Conservation (phyloP, 2,329 filamentous ascomycete genomes). For the Acrodontium crateriforme region DNA sequence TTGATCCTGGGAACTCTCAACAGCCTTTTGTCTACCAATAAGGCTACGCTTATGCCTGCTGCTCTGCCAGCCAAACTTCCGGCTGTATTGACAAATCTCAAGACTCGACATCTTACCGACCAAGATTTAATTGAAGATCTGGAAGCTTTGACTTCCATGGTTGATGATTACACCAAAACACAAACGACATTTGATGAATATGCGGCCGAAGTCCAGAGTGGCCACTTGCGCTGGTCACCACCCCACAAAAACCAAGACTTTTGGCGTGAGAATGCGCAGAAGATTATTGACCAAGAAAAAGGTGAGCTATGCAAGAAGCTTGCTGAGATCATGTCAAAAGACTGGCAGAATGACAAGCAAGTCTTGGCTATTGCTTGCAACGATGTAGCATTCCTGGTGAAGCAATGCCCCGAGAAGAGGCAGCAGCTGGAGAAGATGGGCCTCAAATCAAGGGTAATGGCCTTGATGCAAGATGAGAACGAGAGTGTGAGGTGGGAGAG, state of each 20-base stretch:
- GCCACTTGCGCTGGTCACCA: constrained; percentile 84
- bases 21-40: constrained; percentile 70
- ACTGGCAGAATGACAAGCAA: constrained; percentile 71
- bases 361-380: constrained; percentile 88
- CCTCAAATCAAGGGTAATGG: constrained; percentile 79
- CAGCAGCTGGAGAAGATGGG: constrained; percentile 68
- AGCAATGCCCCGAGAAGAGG: constrained; percentile 76
- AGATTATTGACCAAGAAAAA: constrained; percentile 72
- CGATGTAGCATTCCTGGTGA: constrained; percentile 77
- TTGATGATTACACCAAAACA: constrained; percentile 70
- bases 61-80: constrained; percentile 77
- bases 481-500: constrained; percentile 89
- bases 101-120: constrained; percentile 36
- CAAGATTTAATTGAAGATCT: constrained; percentile 40
- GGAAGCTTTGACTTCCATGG: constrained; percentile 40
- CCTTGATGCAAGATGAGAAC: constrained; percentile 79
- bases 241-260: constrained; percentile 77
- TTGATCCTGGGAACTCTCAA: constrained; percentile 77
- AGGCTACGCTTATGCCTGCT: constrained; percentile 56
- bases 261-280: constrained; percentile 82
- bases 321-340: constrained; percentile 71
- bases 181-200: constrained; percentile 56
- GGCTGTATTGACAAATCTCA: constrained; percentile 43
- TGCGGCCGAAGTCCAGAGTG: constrained; percentile 69
- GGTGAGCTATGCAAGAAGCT: constrained; percentile 67